These are phyloP conservation scores for Pseudisothecium myosuroides DNA, from an alignment of 225 moss, liverwort and hornwort species.

Conservation along the genomic window DNA sequence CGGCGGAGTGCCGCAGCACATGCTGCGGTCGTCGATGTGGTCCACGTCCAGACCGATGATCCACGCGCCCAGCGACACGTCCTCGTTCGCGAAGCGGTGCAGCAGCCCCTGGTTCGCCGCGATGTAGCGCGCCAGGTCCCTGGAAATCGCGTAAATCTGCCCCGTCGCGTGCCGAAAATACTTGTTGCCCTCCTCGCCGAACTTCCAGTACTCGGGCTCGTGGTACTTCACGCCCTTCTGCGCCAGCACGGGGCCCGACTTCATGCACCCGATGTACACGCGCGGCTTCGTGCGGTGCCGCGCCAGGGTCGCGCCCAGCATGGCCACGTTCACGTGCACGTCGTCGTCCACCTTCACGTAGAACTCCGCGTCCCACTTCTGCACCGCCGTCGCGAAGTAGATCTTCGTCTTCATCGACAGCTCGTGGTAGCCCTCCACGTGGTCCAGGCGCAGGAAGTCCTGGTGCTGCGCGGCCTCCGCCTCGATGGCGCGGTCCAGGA, in stretches of 20 bases:
- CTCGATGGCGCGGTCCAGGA: slow-evolving; percentile 91
- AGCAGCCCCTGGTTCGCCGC: slow-evolving; percentile 71
- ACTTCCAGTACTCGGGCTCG: slow-evolving; percentile 99
- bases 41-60: slow-evolving; percentile 97
- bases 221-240: slow-evolving; percentile 63
- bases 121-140: slow-evolving; percentile 79
- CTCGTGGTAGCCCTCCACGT: slow-evolving; percentile 95
- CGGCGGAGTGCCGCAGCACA: slow-evolving; percentile 98
- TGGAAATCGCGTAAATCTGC: slow-evolving; percentile 90
- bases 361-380: slow-evolving; percentile 89
- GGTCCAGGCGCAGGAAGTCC: slow-evolving; percentile 84
- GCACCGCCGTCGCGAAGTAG: slow-evolving; percentile 85
- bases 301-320: slow-evolving; percentile 67
- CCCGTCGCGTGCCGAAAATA: slow-evolving; percentile 97
- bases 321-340: slow-evolving; percentile 87
- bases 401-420: slow-evolving; percentile 96
- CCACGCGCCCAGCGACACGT: slow-evolving; percentile 95
- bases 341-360: slow-evolving; percentile 99
- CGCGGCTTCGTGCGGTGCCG: slow-evolving; percentile 81
- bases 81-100: slow-evolving; percentile 90
- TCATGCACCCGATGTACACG: slow-evolving; percentile 97
- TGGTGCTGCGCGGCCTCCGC: slow-evolving; percentile 79
- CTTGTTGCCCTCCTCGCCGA: slow-evolving; percentile 96
- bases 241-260: slow-evolving; percentile 69
- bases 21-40: slow-evolving; percentile 92